Conservation (phyloP, 306 rosid genomes). For the Inga laurina region DNA sequence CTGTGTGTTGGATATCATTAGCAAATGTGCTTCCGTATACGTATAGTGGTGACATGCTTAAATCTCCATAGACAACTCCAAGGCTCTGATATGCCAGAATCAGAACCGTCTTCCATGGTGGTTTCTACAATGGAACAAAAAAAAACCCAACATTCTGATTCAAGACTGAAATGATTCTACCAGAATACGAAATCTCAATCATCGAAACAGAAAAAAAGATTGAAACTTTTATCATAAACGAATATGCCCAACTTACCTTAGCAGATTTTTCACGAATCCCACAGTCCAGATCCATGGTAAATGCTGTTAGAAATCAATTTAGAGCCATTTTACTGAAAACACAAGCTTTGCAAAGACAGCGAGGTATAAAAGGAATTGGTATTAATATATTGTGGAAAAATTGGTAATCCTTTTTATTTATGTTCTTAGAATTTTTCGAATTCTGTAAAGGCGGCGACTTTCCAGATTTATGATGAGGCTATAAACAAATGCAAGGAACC, state of each 20-base stretch:
- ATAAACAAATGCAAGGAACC: conserved; percentile 40
- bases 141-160: conserved; percentile 20
- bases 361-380: not conserved
- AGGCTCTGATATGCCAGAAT: conserved; percentile 92
- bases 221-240: conserved; percentile 24
- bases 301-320: conserved; percentile 36
- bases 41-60: conserved; percentile 90
- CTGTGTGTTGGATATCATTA: conserved; percentile 61
- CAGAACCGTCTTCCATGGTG: conserved; percentile 80
- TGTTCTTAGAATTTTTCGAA: not conserved
- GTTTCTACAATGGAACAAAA: conserved; percentile 44
- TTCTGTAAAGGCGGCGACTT: conserved; percentile 31
- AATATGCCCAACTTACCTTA: conserved; percentile 57
- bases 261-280: conserved; percentile 45
- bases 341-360: conserved; percentile 11
- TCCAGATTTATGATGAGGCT: conserved; percentile 40
- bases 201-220: not conserved
- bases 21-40: conserved; percentile 82
- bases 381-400: not conserved
- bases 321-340: conserved; percentile 43
- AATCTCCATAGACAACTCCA: conserved; percentile 96
- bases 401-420: not conserved
- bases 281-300: conserved; percentile 78
- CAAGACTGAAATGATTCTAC: conserved; percentile 25
- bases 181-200: conserved; percentile 11